Evolutionary conservation across 2,329 filamentous ascomycete genomes (phyloP).

Genomic region (Hypoxylon sp.): DNA sequence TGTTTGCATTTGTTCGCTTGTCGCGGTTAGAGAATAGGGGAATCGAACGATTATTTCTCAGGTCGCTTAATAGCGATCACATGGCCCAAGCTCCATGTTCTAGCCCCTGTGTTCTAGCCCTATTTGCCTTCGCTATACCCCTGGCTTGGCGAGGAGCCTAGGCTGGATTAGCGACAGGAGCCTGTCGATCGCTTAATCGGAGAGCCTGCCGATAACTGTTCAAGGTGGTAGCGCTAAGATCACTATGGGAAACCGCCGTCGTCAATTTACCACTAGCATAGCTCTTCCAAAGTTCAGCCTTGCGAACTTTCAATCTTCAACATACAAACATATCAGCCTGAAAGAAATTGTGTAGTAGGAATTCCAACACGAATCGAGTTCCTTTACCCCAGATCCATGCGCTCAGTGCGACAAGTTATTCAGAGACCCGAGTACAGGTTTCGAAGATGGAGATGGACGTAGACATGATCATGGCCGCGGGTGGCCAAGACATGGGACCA

Average conservation of each 20-base stretch:
- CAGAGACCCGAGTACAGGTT: background rate
- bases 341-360: background rate
- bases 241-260: slow-evolving; percentile 29
- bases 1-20: slow-evolving; percentile 1
- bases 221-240: slow-evolving; percentile 33
- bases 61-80: slow-evolving; percentile 7
- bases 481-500: slow-evolving; percentile 21
- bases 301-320: slow-evolving; percentile 4
- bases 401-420: background rate
- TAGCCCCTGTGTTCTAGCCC: slow-evolving; percentile 28
- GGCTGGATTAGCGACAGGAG: slow-evolving; percentile 37
- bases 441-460: slow-evolving; percentile 47
- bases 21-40: slow-evolving; percentile 13
- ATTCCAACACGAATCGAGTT: background rate
- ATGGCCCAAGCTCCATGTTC: slow-evolving; percentile 41
- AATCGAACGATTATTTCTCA: background rate
- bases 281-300: slow-evolving; percentile 25
- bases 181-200: slow-evolving; percentile 23
- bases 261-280: slow-evolving; percentile 27
- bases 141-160: slow-evolving; percentile 29
- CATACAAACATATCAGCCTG: background rate
- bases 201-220: slow-evolving; percentile 26
- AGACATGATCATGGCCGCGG: slow-evolving; percentile 31
- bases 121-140: slow-evolving; percentile 20
- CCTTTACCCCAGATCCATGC: background rate